Conservation (phyloP, 805 yeast genomes). For the Kregervanrija fluxuum region DNA sequence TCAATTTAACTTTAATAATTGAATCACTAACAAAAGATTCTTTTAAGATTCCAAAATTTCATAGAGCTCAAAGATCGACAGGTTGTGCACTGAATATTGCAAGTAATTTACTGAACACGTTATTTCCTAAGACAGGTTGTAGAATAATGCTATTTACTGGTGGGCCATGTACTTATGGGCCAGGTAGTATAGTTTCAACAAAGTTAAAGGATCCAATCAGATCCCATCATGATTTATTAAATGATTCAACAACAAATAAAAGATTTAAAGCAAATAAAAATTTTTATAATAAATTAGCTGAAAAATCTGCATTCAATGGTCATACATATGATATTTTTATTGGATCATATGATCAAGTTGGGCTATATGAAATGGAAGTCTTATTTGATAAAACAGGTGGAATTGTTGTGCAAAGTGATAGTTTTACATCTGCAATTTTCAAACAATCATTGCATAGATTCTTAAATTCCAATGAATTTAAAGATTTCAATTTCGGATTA, state of each 20-base stretch:
- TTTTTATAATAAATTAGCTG: conserved; percentile 45
- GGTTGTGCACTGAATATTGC: conserved; percentile 54
- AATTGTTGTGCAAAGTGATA: conserved; percentile 52
- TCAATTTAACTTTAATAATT: conserved; percentile 39
- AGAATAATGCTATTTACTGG: conserved; percentile 49
- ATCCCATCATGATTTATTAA: conserved; percentile 55
- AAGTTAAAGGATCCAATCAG: conserved; percentile 54
- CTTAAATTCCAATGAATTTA: conserved; percentile 29
- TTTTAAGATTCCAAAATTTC: conserved; percentile 38
- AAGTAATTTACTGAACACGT: conserved; percentile 28
- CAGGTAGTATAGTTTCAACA: conserved; percentile 53
- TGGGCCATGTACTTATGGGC: conserved; percentile 62
- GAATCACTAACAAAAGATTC: conserved; percentile 42
- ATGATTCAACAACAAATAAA: conserved; percentile 32
- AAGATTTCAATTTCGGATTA: conserved; percentile 42
- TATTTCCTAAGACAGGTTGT: conserved; percentile 44
- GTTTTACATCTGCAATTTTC: conserved; percentile 60
- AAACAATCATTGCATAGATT: conserved; percentile 55
- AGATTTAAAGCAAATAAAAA: conserved; percentile 36
- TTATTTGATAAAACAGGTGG: conserved; percentile 57
- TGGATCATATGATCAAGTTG: conserved; percentile 66
- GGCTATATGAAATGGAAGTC: conserved; percentile 58
- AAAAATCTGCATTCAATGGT: conserved; percentile 40
- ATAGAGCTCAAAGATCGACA: conserved; percentile 47
- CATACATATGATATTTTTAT: conserved; percentile 50